Evolutionary conservation across 2,329 filamentous ascomycete species (phyloP), one percentile per base, ranked within the genome.

Genomic region (Magnaporthales sp.): DNA sequence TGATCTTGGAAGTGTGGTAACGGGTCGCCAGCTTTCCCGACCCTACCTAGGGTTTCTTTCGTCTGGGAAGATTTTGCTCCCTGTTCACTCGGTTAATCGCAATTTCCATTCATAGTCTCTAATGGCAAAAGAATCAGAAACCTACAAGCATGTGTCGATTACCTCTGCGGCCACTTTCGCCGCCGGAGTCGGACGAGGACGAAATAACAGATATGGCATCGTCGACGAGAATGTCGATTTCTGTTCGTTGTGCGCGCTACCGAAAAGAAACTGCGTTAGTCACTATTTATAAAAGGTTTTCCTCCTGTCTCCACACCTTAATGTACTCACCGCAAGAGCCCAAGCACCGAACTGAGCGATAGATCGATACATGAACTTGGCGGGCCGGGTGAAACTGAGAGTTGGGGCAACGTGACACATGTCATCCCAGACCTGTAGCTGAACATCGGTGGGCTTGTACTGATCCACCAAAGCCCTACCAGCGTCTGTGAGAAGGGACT

Each of bases 341-440:
- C 93, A 98, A 0, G 93, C 92, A 2, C 93, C 91, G 73, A 99
- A 98, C 71, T 97, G 94, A 0, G 95, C 91, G 65, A 97, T 88
- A 1, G 92, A 91, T 63, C 94, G 86, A 75, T 92, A 98, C 93
- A 98, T 97, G 78, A 91, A 91, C 76, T 98, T 98, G 62, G 94
- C 95, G 0, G 95, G 95, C n/a, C 89, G 86, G 0, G 94, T 98
- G 75, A 97, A 98, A 72, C 92, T 96, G n/a, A 98, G 83, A 0
- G 93, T 97, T 0, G 94, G 92, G 0, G 90, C 89, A 6, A 96
- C 93, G 74, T 98, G 94, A 73, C 95, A 98, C 2, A 98, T 80
- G 72, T 97, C 91, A 67, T 98, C 94, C 93, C 94, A 98, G 1
- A 98, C 89, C 75, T 98, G 95, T 2, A 99, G 83, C 74, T 97